Base-by-base conservation (phyloP, 352 stramenopile species). In the Globisporangium parvum region DNA sequence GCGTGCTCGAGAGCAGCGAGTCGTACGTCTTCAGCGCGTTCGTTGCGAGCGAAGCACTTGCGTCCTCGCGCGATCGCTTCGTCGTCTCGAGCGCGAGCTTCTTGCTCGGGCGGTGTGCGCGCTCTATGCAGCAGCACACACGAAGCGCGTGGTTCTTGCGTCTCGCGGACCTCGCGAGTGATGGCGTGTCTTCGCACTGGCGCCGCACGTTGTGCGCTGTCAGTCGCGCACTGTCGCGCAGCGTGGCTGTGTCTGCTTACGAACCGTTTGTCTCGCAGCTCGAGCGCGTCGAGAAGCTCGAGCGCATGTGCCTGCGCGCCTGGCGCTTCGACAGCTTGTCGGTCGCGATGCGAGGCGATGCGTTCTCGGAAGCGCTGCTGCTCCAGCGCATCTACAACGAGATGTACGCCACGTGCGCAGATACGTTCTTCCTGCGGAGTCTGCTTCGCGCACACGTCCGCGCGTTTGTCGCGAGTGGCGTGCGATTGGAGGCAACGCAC, bases 281-380 rank as follows among this genome's bases (percentile, higher is more conserved):
- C 0, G 69, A 75, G 31, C 74, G 73, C 3, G 45, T 85, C 0
- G 48, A 67, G 17, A 89, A 87, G 50, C 72, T 89, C 6, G 76
- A 89, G 42, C 70, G 79, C 17, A 78, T 87, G 71, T 77, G 74
- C 21, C 44, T 86, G 12, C 82, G 81, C 21, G 76, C 79, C 0
- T 87, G 76, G 79, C 35, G 56, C 8, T 77, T 60, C 21, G 64
- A 84, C 42, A 89, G 76, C 50, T 54, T 86, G 15, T 57, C 79
- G 0, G 18, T 57, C 11, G 44, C 28, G 9, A 54, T 83, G 18
- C 51, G 57, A 31, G 78, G 73, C 1, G 62, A 73, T n/a, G 57
- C 78, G 24, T 83, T 80, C 56, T 60, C 57, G 31, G 79, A 87
- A 55, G 64, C 76, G 9, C 41, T 87, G n/a, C 42, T 89, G 44